Evolutionary conservation across 352 stramenopile species (phyloP), one percentile per base, ranked within the genome.

Genomic region (Phytophthora aleatoria): DNA sequence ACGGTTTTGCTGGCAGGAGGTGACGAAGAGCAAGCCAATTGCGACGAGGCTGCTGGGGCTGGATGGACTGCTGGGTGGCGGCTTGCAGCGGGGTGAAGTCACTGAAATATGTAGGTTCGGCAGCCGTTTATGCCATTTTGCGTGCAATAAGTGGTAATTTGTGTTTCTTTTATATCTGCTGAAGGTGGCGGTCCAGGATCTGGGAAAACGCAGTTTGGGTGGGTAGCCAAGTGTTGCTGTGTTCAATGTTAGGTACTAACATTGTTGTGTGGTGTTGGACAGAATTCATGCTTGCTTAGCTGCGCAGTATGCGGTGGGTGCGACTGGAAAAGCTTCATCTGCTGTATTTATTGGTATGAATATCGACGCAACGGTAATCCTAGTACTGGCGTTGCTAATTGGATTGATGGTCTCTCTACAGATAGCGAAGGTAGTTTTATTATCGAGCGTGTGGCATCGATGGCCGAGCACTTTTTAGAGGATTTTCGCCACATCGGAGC

Each of bases 341-440:
- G 63, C 68, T 24, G 51, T 92, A 36, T 94, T 79, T 69, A 87
- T 95, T 70, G 85, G 87, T 92, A 67, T 16, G 10, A 28, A 33
- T 5, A 7, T 42, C 9, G 3, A 16, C 12, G 47, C 36, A 13
- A 36, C n/a, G 24, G 26, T 2, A 31, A 41, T 45, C 5, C 20
- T 20, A 20, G 20, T 45, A 3, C 6, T 45, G 39, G 39, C 9
- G n/a, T 27, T 3, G 2, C 39, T 41, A 15, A 12, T 49, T 2
- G 5, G n/a, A 4, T 24, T 57, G 11, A 57, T 16, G 24, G 1
- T 42, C 26, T 55, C 30, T 0, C 33, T 36, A 16, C 26, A 97
- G 75, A 96, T 87, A 85, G 94, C 24, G 96, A 99, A 77, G 95
- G 95, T 2, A 96, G 87, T 71, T 98, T 98, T 60, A 76, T 92